These are phyloP conservation scores for Stephanodiscus triporus DNA, from an alignment of 108 stramenopile species.

Conservation along the genomic window DNA sequence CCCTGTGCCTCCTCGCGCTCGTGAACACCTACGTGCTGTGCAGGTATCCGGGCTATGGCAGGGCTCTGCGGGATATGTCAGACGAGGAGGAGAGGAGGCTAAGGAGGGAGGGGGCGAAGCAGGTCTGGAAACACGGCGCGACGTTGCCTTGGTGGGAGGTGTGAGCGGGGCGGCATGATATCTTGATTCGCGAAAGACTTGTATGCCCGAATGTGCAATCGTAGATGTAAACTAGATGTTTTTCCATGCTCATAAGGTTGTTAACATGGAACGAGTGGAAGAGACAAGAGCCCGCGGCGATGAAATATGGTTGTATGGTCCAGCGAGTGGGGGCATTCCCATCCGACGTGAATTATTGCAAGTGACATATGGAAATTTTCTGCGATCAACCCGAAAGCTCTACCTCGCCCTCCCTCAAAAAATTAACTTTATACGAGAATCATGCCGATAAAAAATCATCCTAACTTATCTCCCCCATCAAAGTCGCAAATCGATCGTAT, in stretches of 20 bases:
- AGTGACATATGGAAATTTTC: too few relatives aligned
- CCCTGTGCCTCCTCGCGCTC: constrained; percentile 57
- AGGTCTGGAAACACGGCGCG: constrained; percentile 26
- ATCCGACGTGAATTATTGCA: too few relatives aligned
- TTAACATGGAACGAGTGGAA: background rate
- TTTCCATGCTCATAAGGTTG: background rate
- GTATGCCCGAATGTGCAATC: background rate
- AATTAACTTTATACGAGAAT: too few relatives aligned
- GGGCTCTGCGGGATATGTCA: constrained; percentile 56
- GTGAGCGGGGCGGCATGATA: background rate
- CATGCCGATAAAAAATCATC: too few relatives aligned
- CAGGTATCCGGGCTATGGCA: constrained; percentile 42
- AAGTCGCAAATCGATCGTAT: too few relatives aligned
- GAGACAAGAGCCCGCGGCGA: too few relatives aligned
- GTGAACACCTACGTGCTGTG: constrained; percentile 81
- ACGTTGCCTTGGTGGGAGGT: constrained; percentile 27
- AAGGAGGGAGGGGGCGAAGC: constrained; percentile 16
- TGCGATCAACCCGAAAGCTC: too few relatives aligned
- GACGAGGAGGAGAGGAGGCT: constrained; percentile 37
- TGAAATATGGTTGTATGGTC: too few relatives aligned
- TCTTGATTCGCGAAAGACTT: background rate
- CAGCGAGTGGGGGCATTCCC: too few relatives aligned
- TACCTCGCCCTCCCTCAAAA: too few relatives aligned
- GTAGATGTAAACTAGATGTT: background rate
- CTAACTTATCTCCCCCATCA: too few relatives aligned